Base-by-base conservation (phyloP, 805 yeast genomes). In the Komagataella pseudopastoris region DNA sequence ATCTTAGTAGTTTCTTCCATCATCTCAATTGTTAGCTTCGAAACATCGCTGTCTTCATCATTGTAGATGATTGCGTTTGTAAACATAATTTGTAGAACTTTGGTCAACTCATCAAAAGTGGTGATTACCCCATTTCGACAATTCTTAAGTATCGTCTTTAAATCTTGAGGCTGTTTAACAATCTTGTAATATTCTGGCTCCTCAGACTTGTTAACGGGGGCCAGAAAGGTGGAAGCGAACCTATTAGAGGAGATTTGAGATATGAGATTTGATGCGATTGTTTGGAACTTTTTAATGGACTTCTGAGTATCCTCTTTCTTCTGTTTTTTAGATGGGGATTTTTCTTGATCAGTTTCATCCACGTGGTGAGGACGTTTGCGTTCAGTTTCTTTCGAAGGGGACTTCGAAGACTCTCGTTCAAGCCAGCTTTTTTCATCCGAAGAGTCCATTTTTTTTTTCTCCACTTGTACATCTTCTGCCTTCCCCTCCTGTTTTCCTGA, bases 1-100 rank as follows among this genome's bases (percentile, higher is more conserved):
- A 81, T 68, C 14, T 71, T 75, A 39, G 75, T 78, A 4, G 83
- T 78, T 50, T 85, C 93, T 46, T 71, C 67, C 68, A 78, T 81
- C 91, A 87, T 85, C 56, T 80, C 86, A 55, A 74, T 68, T 1
- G 88, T 77, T 74, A 86, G 75, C 44, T 66, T 63, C 46, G 76
- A 78, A 54, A 84, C 72, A 51, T 82, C 88, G 23, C 81, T 76
- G 54, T 76, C 80, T 54, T 78, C 72, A 57, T 77, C 77, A 63
- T 87, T 86, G 66, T 81, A 87, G 93, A 87, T 87, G 16, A 86
- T 75, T 16, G 91, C 87, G 63, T 87, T 87, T 50, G 91, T 84
- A 66, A 83, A 85, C 93, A 87, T 85, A 53, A 82, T 69, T 68
- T 82, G 74, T 47, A 87, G 70, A 55, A 83, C 87, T 50, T 84